These are phyloP conservation scores for Candida verbasci DNA, from an alignment of 805 yeast species.

Conservation along the genomic window DNA sequence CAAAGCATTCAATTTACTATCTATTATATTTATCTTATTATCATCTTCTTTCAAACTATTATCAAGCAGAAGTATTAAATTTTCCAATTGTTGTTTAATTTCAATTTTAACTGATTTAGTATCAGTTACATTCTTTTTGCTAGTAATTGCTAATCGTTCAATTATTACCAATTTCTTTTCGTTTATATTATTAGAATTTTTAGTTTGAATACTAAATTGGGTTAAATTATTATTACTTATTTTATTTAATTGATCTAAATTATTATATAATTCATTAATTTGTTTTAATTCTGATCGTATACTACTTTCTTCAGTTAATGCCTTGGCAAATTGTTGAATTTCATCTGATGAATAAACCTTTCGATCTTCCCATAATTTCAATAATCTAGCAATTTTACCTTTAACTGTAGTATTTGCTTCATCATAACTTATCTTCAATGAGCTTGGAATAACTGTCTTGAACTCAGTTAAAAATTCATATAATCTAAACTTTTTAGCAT, in stretches of 20 bases:
- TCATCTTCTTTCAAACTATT: slow-evolving; percentile 30
- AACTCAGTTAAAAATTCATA: slow-evolving; percentile 58
- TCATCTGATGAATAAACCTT: slow-evolving; percentile 33
- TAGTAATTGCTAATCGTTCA: slow-evolving; percentile 32
- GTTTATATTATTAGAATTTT: slow-evolving; percentile 34
- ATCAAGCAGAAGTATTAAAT: slow-evolving; percentile 11
- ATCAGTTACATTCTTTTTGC: slow-evolving; percentile 28
- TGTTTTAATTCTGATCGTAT: slow-evolving; percentile 28
- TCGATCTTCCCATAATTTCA: slow-evolving; percentile 58
- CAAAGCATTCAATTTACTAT: slow-evolving; percentile 24
- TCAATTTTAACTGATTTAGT: slow-evolving; percentile 23
- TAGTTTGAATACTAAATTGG: slow-evolving; percentile 35
- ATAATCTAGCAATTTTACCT: slow-evolving; percentile 46
- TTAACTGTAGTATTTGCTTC: slow-evolving; percentile 32
- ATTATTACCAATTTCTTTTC: slow-evolving; percentile 34
- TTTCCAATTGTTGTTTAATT: slow-evolving; percentile 21
- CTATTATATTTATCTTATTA: slow-evolving; percentile 24
- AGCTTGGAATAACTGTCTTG: slow-evolving; percentile 42
- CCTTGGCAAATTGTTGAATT: slow-evolving; percentile 23
- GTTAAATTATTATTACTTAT: slow-evolving; percentile 31
- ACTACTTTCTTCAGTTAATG: slow-evolving; percentile 9
- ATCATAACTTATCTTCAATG: slow-evolving; percentile 29
- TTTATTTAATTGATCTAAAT: slow-evolving; percentile 23
- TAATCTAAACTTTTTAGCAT: slow-evolving; percentile 60
- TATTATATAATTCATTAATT: slow-evolving; percentile 26